These are phyloP conservation scores for Reticulascus tulasneorum DNA, from an alignment of 2,329 filamentous ascomycete genomes.

Conservation along the genomic window DNA sequence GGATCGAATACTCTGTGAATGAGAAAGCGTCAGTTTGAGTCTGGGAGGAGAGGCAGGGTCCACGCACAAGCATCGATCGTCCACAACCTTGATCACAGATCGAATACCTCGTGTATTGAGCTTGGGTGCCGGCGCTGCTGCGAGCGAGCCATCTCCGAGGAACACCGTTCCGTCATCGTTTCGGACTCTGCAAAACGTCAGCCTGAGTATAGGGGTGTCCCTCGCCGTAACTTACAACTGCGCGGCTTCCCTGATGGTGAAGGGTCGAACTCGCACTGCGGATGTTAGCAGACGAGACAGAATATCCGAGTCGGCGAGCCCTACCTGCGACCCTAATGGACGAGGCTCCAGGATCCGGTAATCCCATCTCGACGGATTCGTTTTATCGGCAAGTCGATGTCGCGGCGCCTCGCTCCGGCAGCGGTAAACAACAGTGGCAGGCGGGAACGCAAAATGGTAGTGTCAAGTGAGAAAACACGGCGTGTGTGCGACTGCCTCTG, in stretches of 20 bases:
- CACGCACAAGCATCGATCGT: constrained; percentile 89
- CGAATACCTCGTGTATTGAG: constrained; percentile 81
- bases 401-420: no score
- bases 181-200: constrained; percentile 26
- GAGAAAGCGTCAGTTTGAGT: constrained; percentile 15
- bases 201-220: not conserved
- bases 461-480: no score
- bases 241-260: constrained; percentile 88
- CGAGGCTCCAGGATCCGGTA: constrained; percentile 46
- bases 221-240: constrained; percentile 58
- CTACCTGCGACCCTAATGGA: constrained; percentile 58
- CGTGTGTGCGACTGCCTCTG: no score
- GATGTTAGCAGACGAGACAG: not conserved
- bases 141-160: constrained; percentile 92
- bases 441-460: no score
- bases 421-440: no score
- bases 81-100: constrained; percentile 91
- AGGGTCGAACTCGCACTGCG: constrained; percentile 65
- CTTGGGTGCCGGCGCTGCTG: constrained; percentile 79
- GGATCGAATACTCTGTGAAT: constrained; percentile 82
- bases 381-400: no score
- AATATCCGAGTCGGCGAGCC: constrained; percentile 15
- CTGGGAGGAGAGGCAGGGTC: not conserved
- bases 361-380: constrained; percentile 11
- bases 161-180: constrained; percentile 85